A percentile compares a stretch with the other conserved stretches of the same genome.
Conservation (phyloP, 768 basidiomycete genomes). For the Boletus pseudopeckii region DNA sequence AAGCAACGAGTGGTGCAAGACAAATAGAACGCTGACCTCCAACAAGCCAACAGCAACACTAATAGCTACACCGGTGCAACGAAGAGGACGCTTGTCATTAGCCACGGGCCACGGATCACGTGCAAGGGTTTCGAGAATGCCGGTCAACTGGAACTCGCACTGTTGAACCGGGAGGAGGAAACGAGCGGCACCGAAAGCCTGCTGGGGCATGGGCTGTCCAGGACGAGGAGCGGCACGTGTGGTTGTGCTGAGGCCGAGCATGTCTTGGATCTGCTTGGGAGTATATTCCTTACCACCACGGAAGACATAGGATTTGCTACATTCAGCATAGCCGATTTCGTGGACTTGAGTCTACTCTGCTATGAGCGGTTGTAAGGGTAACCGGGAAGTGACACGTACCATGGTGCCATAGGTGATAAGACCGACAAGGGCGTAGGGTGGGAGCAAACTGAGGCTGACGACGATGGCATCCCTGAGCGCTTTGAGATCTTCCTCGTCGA, state of each 20-base stretch:
- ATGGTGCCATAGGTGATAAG: constrained; percentile 97
- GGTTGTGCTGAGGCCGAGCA: constrained; percentile 79
- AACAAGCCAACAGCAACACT: constrained; percentile 90
- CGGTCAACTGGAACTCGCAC: constrained; percentile 94
- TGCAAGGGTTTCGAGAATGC: constrained; percentile 80
- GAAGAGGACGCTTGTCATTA: constrained; percentile 85
- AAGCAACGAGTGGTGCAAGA: not conserved
- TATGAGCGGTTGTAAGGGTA: not conserved
- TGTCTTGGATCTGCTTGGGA: constrained; percentile 96
- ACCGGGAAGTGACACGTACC: constrained; percentile 45
- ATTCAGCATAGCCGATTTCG: constrained; percentile 94
- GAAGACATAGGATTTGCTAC: constrained; percentile 98
- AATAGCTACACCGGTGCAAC: constrained; percentile 94
- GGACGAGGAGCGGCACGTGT: constrained; percentile 83
- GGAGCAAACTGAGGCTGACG: constrained; percentile 88
- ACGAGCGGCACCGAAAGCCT: constrained; percentile 79
- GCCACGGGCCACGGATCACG: constrained; percentile 98
- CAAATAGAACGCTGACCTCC: constrained; percentile 49
- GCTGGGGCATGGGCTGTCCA: constrained; percentile 76
- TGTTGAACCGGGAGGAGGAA: constrained; percentile 91
- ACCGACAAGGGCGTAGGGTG: constrained; percentile 92
- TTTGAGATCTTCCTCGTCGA: constrained; percentile 94
- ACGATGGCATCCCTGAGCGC: constrained; percentile 93
- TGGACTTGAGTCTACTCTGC: constrained; percentile 87
- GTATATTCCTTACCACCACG: constrained; percentile 95